Percentiles rank a stretch among this genome's conserved stretches.
These are phyloP conservation scores for Sporobolomyces roseus DNA, from an alignment of 768 basidiomycete genomes.

Conservation along the genomic window DNA sequence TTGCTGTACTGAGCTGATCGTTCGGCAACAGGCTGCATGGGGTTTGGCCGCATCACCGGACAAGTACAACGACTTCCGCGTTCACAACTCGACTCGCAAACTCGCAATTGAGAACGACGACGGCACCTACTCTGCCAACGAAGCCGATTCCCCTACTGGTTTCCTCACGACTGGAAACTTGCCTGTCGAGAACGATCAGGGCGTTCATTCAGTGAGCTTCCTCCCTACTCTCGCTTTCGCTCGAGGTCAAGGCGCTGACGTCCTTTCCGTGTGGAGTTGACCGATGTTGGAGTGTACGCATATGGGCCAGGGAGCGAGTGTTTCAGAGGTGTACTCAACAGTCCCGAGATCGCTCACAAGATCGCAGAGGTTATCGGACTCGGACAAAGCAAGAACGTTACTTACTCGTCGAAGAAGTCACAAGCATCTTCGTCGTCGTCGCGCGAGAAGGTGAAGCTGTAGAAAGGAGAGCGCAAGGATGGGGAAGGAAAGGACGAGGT, in stretches of 20 bases:
- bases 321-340: slow-evolving; percentile 47
- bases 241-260: slow-evolving; percentile 4
- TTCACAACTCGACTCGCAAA: slow-evolving; percentile 34
- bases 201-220: slow-evolving; percentile 47
- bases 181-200: slow-evolving; percentile 45
- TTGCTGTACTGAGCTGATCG: too few species aligned
- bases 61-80: slow-evolving; percentile 44
- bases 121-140: slow-evolving; percentile 45
- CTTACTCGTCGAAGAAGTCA: neutral
- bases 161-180: slow-evolving; percentile 49
- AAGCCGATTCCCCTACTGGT: slow-evolving; percentile 47
- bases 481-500: too few species aligned
- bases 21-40: too few species aligned
- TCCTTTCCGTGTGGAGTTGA: slow-evolving; percentile 2
- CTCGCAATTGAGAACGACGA: slow-evolving; percentile 29
- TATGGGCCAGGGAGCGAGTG: slow-evolving; percentile 48
- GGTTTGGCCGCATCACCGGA: slow-evolving; percentile 46
- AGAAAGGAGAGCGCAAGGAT: too few species aligned
- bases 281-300: slow-evolving; percentile 49
- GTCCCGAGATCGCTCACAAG: slow-evolving; percentile 45
- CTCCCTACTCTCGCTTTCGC: slow-evolving; percentile 2
- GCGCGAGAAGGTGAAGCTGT: slow-evolving; percentile 5
- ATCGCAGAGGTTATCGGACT: slow-evolving; percentile 49
- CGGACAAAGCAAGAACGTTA: slow-evolving; percentile 38
- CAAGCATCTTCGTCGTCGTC: too few species aligned